Base-by-base conservation (phyloP, 2,329 filamentous ascomycete genomes). In the Curvularia sp. region DNA sequence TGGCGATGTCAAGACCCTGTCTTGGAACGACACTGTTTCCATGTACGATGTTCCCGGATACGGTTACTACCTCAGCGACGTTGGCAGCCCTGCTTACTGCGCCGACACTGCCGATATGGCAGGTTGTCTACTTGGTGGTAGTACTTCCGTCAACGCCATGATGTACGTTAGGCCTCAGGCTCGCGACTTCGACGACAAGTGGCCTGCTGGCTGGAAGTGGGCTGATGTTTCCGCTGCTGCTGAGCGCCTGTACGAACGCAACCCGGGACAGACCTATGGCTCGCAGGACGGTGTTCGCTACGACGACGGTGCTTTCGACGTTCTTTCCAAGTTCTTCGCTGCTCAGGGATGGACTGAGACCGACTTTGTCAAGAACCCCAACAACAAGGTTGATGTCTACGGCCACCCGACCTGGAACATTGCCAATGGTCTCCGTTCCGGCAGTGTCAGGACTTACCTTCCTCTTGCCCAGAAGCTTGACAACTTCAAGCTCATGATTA, bases 401-500 rank as follows among this genome's bases (percentile, higher is more conserved):
- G 82, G 83, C 51, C 84, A 85, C 73, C 86, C 86, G n/a, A 82
- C 86, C 35, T 90, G 86, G 79, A 88, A 89, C 84, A 88, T 86
- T 66, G 79, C 80, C 3, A 74, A 87, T 51, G 88, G 88, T 53
- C 85, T 89, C 71, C 83, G 89, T 56, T 86, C 86, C 30, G 89
- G 89, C 0, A 88, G 88, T 2, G 80, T 92, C 74, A 85, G 85
- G 13, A 90, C 89, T 1, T 92, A 92, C 67, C 84, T 92, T 1
- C 85, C 87, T 1, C 80, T 84, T 7, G 88, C 88, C 2, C 81
- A 82, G 55, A 78, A 80, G 46, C 82, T 85, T 55, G 73, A 80
- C 41, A 89, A 91, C 77, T 92, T 92, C 75, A 81, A 85, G 52
- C 78, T 92, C 49, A 86, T 85, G 81, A 83, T 86, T 44, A 86